phyloP scores from a whole-genome alignment of 352 stramenopile species.

The Phytophthora vignae region DNA sequence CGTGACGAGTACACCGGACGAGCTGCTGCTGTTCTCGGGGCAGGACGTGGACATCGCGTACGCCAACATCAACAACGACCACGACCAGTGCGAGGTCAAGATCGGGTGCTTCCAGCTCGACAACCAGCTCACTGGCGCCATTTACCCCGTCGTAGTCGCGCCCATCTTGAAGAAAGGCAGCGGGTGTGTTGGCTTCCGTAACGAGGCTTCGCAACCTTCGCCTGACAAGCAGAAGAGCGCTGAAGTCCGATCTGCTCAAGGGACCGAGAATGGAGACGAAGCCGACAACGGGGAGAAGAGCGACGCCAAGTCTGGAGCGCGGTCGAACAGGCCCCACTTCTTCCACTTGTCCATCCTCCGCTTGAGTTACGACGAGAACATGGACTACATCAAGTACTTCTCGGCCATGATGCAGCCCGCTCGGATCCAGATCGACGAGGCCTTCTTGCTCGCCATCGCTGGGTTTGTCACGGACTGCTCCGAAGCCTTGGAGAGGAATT shows the following conservation, averaged over 20 bases:
- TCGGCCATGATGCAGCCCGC: constrained; percentile 82
- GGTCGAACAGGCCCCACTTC: constrained; percentile 45
- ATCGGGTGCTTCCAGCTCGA: constrained; percentile 86
- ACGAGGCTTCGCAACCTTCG: constrained; percentile 13
- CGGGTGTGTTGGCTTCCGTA: constrained; percentile 35
- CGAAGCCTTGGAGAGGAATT: constrained; percentile 25
- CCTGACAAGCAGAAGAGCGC: constrained; percentile 39
- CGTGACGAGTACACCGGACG: constrained; percentile 76
- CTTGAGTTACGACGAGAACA: constrained; percentile 81
- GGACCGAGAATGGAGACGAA: constrained; percentile 25
- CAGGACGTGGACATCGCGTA: constrained; percentile 75
- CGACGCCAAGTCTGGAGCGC: constrained; percentile 27
- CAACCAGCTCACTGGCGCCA: constrained; percentile 76
- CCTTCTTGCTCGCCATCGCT: constrained; percentile 38
- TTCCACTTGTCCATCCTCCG: constrained; percentile 83
- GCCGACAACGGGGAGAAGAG: constrained; percentile 15
- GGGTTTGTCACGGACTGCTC: constrained; percentile 36
- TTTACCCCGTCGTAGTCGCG: constrained; percentile 88
- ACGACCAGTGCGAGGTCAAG: constrained; percentile 87
- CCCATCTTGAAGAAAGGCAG: constrained; percentile 57
- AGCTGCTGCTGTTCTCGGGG: constrained; percentile 78
- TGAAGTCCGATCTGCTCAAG: constrained; percentile 35
- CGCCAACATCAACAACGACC: constrained; percentile 68
- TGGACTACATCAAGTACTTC: constrained; percentile 91
- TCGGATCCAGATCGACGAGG: constrained; percentile 43